A percentile compares a stretch with the other conserved stretches of the same genome.
These are phyloP conservation scores for Aegilops tauschii DNA, from an alignment of 176 grass and related monocot genomes.

Conservation along the genomic window DNA sequence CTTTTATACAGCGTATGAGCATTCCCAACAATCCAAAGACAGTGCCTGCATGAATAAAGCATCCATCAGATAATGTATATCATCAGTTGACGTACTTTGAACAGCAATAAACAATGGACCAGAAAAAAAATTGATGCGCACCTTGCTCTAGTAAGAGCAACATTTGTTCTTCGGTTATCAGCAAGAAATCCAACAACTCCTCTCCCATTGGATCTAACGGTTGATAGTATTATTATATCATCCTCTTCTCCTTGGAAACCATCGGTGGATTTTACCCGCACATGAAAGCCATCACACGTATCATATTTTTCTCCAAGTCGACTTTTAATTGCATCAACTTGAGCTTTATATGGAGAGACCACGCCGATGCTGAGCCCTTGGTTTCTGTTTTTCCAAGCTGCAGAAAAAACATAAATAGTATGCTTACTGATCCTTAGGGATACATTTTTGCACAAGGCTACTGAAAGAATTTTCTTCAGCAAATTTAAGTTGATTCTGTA, in stretches of 20 bases:
- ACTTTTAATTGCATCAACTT: conserved; percentile 56
- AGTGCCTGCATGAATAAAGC: conserved; percentile 62
- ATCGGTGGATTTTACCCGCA: conserved; percentile 69
- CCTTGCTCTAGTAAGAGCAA: conserved; percentile 87
- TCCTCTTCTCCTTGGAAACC: conserved; percentile 82
- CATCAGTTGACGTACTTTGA: background rate
- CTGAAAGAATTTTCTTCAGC: background rate
- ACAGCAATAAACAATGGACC: background rate
- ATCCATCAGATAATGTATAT: background rate
- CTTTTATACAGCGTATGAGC: conserved; percentile 46
- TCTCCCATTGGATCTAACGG: conserved; percentile 52
- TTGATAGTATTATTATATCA: conserved; percentile 80
- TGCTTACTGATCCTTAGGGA: background rate
- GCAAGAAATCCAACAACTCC: conserved; percentile 64
- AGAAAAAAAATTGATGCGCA: conserved; percentile 8
- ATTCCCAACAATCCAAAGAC: conserved; percentile 82
- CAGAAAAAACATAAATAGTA: background rate
- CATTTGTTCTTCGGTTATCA: conserved; percentile 70
- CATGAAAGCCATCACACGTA: conserved; percentile 39
- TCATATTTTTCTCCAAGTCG: conserved; percentile 51
- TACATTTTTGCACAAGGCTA: background rate
- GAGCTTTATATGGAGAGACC: conserved; percentile 66
- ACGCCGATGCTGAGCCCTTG: conserved; percentile 55
- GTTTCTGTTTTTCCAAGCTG: conserved; percentile 41
- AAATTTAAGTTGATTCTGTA: background rate